Evolutionary conservation across 805 yeast species (phyloP), one percentile per base, ranked within the genome.

Genomic region (Blastobotrys parvus): DNA sequence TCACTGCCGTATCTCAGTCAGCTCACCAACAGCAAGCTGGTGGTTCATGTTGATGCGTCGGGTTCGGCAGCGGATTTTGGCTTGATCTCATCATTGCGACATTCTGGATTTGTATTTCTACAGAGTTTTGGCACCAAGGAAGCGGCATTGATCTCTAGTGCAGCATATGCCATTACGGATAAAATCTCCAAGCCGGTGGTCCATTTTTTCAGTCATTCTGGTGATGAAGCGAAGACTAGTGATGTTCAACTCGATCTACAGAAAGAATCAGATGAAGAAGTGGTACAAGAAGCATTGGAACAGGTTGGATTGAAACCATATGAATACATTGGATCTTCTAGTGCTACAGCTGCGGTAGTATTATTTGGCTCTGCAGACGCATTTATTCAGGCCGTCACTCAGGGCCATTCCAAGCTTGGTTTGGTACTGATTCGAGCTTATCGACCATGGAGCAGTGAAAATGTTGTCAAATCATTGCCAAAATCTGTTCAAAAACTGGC

Each of bases 1-100:
- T 72, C 75, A 45, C 66, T 87, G 42, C 87, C 94, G 13, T 70
- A 70, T 42, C 67, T 87, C 38, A 52, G 60, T 34, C 53, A 56
- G 45, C 65, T 77, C 52, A 52, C 61, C 6, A 47, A 51, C 22
- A 48, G 57, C 16, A 65, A 75, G 1, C 69, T 75, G 21, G 80
- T 82, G n/a, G 61, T 82, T 42, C 83, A 80, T 55, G 77, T 78
- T 30, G 74, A 76, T 46, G 59, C 82, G n/a, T 41, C 43, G 8
- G 13, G 30, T 3, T 39, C 29, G 8, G n/a, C 30, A 42, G 70
- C 71, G 48, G 95, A 88, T 59, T 85, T 70, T 62, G 77, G 83
- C 21, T 65, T 75, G 13, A 73, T 86, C 21, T 68, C 90, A n/a
- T 73, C 86, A 5, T 68, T 83, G 52, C 78, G 89, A 57, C 90